Base-by-base conservation (phyloP, 108 stramenopile genomes). In the Skeletonema grethae region DNA sequence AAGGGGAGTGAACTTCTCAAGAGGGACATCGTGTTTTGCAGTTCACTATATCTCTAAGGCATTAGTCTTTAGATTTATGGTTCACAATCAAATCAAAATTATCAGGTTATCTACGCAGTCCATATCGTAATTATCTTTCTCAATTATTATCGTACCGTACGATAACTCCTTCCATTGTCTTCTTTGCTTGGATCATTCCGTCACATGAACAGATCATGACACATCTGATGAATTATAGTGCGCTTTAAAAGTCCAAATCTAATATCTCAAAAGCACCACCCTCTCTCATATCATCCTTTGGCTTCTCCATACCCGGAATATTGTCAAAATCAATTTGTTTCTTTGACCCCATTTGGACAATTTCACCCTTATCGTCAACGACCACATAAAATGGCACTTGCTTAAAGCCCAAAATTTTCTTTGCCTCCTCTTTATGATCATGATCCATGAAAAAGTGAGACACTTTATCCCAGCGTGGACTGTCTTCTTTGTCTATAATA, bases 21-120 rank as follows among this genome's bases (percentile, higher is more conserved):
- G 63, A 87, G 99, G 30, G 99, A 98, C 67, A 99, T 99, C 75
- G 98, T 99, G 7, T 99, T 99, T 60, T 97, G 97, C 73, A 94
- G 88, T 46, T 93, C 92, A n/a, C 79, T 97, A 38, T 97, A 98
- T 66, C 69, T 97, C 11, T 98, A 87, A 77, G 13, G 24, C 20
- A 24, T 29, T 2, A 1, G 22, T 43, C 41, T 43, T 43, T 3
- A 43, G 41, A 43, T 43, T 3, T 4, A n/a, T 43, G 41, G 15
- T 2, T n/a, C n/a, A 43, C 15, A 43, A 22, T 53, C 50, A 53
- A 24, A 53, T 53, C 18, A 53, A 22, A 22, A 53, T 53, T 22
- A 53, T 53, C 50, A 24, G 50, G 22, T 53, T 53, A 53, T 24
- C 50, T 43, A 53, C 50, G 50, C 50, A 24, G 0, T 53, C 22